Base-by-base conservation (phyloP, 768 basidiomycete species). In the Dictyophora rubrovolvata region DNA sequence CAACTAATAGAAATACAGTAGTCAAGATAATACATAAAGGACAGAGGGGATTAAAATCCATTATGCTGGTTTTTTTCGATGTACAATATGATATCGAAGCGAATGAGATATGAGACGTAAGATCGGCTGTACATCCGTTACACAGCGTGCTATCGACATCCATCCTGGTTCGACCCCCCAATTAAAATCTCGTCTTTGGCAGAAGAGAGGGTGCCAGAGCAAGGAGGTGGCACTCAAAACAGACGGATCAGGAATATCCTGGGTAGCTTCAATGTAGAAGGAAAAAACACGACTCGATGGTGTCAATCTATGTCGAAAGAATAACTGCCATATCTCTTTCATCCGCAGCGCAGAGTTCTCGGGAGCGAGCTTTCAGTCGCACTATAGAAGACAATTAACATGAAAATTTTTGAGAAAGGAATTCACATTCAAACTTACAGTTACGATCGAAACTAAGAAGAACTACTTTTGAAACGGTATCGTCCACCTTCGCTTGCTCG, bases 391-490 rank as follows among this genome's bases (percentile, higher is more conserved):
- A 60, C n/a, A 48, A 56, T 56, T 48, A 61, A 17, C 64, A 61
- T 61, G 37, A 64, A 33, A 48, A 51, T 54, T 53, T 16, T 49
- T 17, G 33, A 46, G 59, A 47, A 52, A 22, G n/a, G 33, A 33
- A n/a, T 4, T 53, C 28, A 21, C 46, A 51, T 37, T 53, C 28
- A 9, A 14, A 80, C 89, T 74, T 67, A 92, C 89, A 72, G 73
- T 96, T 97, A 20, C 95, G 85, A 73, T 99, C 95, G 62, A 95
- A 79, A 66, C 86, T 94, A 35, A 97, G 76, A 53, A 99, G 72
- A 0, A 95, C 85, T 59, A 96, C 94, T 71, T 93, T 93, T 53
- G 85, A 81, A 20, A 83, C 80, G 62, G 62, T 60, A n/a, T 36
- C 64, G 51, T 67, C 70, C n/a, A 70, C 62, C 16, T 67, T 63